Base-by-base conservation (phyloP, 805 yeast genomes). In the Candida stauntonica region DNA sequence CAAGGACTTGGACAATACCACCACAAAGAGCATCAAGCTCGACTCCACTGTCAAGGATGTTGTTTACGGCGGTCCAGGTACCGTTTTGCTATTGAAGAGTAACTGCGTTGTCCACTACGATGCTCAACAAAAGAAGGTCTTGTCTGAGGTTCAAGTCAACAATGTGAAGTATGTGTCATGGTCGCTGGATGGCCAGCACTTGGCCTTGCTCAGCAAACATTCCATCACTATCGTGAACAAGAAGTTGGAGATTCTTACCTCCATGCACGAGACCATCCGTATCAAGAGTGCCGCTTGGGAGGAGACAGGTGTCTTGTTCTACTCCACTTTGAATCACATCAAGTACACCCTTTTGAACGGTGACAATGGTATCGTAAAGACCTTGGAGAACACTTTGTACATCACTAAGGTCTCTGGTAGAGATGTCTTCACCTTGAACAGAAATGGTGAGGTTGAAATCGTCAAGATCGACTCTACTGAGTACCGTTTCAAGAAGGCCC, bases 201-300 rank as follows among this genome's bases (percentile, higher is more conserved):
- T 88, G 47, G 99, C 99, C 2, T 68, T 93, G 39, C 72, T 88
- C 61, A 79, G 95, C 17, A 93, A 91, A 61, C 99, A 93, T 64
- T 84, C 93, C 16, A 85, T 93, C 53, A 84, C 95, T 12, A 79
- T 93, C 53, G 95, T 89, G 20, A 80, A 78, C 53, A 82, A 80
- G 60, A 81, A 77, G 47, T 72, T 91, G 52, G 88, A 86, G 58
- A 65, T 79, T 41, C 70, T 88, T 29, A 79, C 91, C 38, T 79
- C 95, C 2, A 74, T 88, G 77, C 97, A 88, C 60, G 99, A 93
- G 69, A 91, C 98, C 4, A 93, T 93, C 51, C 74, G 99, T 61
- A 87, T 93, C 56, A 93, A 93, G 69, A 81, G 94, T 66, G 97
- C 96, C 33, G 86, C 95, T 15, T 93, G 97, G 97, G 98, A 93